A percentile compares a stretch with the other conserved stretches of the same genome.
Conservation (phyloP, 768 basidiomycete genomes). For the Candolleomyces aberdarensis region DNA sequence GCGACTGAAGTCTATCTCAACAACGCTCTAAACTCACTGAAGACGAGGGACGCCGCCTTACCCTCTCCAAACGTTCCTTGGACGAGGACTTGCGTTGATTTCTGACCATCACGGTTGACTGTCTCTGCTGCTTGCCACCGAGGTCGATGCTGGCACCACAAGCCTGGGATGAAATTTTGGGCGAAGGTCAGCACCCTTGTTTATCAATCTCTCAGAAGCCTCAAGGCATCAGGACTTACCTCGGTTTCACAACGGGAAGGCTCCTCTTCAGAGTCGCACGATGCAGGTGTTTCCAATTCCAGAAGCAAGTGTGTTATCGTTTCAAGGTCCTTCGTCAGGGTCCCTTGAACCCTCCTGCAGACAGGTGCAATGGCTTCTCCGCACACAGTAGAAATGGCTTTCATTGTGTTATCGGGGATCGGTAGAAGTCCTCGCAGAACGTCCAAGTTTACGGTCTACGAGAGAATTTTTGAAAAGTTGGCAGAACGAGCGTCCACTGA, state of each 20-base stretch:
- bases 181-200: not conserved
- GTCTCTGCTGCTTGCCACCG: not conserved
- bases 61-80: constrained; percentile 12
- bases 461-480: not conserved
- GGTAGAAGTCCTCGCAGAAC: constrained; percentile 20
- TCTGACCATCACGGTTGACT: not conserved
- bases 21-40: constrained; percentile 13
- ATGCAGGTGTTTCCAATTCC: constrained; percentile 30
- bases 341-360: constrained; percentile 18
- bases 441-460: not conserved
- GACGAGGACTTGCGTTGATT: not conserved
- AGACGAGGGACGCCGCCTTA: constrained; percentile 20
- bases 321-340: constrained; percentile 37
- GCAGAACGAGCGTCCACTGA: not conserved
- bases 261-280: constrained; percentile 12
- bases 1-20: not conserved
- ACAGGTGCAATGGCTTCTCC: constrained; percentile 27
- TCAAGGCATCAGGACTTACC: constrained; percentile 15
- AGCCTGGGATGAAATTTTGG: not conserved
- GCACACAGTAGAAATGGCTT: constrained; percentile 25
- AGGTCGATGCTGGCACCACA: not conserved
- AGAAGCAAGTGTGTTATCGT: constrained; percentile 40
- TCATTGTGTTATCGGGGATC: constrained; percentile 25
- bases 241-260: constrained; percentile 7
- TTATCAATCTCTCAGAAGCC: not conserved